Evolutionary conservation across 1,139 yeast species (phyloP).

Genomic region (Petasospora rhodanensis): DNA sequence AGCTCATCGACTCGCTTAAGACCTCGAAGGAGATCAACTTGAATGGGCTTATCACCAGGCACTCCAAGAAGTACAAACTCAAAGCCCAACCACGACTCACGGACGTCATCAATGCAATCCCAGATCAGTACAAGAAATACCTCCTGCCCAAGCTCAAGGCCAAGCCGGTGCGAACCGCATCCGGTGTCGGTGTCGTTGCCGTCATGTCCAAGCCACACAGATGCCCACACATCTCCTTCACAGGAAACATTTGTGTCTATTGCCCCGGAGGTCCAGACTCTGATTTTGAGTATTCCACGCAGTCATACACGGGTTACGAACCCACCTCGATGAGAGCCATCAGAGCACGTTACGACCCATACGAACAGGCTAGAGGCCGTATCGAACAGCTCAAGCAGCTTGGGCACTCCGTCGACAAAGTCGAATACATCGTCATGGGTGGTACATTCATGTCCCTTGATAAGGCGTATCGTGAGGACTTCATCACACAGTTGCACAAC

Average conservation of each 20-base stretch:
- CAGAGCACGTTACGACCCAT: conserved; percentile 95
- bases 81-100: conserved; percentile 93
- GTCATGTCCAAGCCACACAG: conserved; percentile 99
- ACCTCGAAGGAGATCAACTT: conserved; percentile 78
- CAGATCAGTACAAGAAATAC: conserved; percentile 92
- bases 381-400: conserved; percentile 91
- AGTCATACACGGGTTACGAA: conserved; percentile 96
- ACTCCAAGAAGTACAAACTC: conserved; percentile 85
- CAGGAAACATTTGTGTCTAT: conserved; percentile 97
- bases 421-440: conserved; percentile 97
- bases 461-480: conserved; percentile 80
- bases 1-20: conserved; percentile 73
- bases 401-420: conserved; percentile 96
- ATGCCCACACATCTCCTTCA: conserved; percentile 98
- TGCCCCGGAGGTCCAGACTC: conserved; percentile 99
- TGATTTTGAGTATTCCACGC: conserved; percentile 96
- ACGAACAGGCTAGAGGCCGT: conserved; percentile 97
- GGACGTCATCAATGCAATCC: conserved; percentile 91
- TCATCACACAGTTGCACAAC: conserved; percentile 86
- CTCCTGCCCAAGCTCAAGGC: conserved; percentile 91
- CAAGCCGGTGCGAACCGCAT: conserved; percentile 97
- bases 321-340: conserved; percentile 99
- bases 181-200: conserved; percentile 97
- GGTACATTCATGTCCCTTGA: conserved; percentile 98
- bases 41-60: conserved; percentile 82